Evolutionary conservation across 2,329 filamentous ascomycete species (phyloP), one percentile per base, ranked within the genome.

Genomic region (Epichloe gansuensis): DNA sequence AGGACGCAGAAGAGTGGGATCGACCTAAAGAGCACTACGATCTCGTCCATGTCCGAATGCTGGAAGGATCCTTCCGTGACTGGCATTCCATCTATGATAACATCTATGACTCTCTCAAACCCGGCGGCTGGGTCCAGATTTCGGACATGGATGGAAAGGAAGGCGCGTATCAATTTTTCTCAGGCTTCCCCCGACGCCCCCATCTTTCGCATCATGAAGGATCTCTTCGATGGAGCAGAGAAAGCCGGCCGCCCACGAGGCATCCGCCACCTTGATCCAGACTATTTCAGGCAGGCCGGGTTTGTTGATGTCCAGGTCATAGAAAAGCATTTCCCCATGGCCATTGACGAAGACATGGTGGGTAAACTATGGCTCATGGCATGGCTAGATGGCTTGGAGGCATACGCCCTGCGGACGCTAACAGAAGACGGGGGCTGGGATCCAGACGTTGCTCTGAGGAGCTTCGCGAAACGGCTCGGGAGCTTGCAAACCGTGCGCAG

Each of bases 1-100:
- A 81, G 57, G 76, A 81, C 58, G 78, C 77, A 46, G 77, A 81
- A 61, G 77, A 80, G 43, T 82, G 78, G 78, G 75, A 79, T 54
- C 72, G 76, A 13, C 71, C 72, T 4, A 62, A 70, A 3, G 66
- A 80, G 59, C 64, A 71, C 12, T 76, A 79, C 56, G 79, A 82
- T 60, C 64, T 82, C 12, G 71, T 82, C 31, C 79, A 82, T 59
- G 65, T 81, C 52, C 74, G 79, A 5, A 69, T 75, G 55, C 72
- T 82, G 71, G 67, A 75, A 17, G 79, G 77, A 9, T 72, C 78
- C 9, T 81, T 82, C 60, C 63, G 66, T 0, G 74, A 81, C 61
- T 82, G 79, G 79, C 60, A 65, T 37, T 72, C 71, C 54, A 72
- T 82, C 28, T 81, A 80, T 61, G 62, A 69, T 56, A 75, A 77